Conservation (phyloP, 345 rosid genomes). For the Eucalyptus globulus region DNA sequence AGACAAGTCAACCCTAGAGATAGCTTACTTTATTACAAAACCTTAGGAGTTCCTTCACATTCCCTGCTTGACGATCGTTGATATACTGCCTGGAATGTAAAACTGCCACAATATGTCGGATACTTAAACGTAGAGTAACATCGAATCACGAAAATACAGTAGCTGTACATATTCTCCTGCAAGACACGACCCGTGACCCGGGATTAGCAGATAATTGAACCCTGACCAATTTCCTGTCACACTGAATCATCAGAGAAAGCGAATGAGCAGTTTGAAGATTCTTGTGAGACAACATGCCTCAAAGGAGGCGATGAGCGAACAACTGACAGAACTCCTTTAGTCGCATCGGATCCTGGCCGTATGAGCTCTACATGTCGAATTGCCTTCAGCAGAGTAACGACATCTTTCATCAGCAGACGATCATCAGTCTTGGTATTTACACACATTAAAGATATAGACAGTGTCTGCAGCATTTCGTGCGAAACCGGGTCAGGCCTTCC, state of each 20-base stretch:
- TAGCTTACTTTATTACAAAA: not conserved
- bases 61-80: not conserved
- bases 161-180: not conserved
- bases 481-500: constrained; percentile 68
- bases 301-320: constrained; percentile 11
- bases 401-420: constrained; percentile 82
- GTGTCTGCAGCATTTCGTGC: constrained; percentile 90
- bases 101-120: not conserved
- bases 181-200: not conserved
- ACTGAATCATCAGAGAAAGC: constrained; percentile 66
- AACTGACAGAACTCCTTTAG: constrained; percentile 18
- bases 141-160: not conserved
- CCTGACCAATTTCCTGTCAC: not conserved
- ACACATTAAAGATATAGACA: constrained; percentile 83
- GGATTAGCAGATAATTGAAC: not conserved
- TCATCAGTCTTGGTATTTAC: constrained; percentile 43
- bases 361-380: constrained; percentile 43
- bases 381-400: constrained; percentile 89
- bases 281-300: constrained; percentile 39
- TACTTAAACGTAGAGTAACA: not conserved
- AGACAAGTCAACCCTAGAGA: not conserved
- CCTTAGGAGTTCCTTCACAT: not conserved
- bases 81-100: not conserved
- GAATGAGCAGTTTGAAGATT: constrained; percentile 69
- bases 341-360: constrained; percentile 23